Evolutionary conservation across 2,329 filamentous ascomycete genomes (phyloP).

Genomic region (Cadophora sp.): DNA sequence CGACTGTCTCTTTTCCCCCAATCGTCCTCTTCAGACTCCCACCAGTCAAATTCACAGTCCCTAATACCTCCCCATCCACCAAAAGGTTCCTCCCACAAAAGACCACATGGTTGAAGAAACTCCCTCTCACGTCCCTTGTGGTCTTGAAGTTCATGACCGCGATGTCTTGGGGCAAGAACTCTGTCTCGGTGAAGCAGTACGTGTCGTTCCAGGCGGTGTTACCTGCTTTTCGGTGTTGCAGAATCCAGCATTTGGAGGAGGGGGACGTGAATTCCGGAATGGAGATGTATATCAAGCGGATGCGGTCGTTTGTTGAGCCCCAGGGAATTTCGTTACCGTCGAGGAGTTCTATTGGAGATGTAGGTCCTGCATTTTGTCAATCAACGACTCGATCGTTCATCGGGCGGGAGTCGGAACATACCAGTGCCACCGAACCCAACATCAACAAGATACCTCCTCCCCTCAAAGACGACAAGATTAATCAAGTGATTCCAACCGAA

Average conservation of each 20-base stretch:
- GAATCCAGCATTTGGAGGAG: slow-evolving; percentile 63
- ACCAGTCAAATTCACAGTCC: slow-evolving; percentile 56
- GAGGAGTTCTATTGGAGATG: slow-evolving; percentile 58
- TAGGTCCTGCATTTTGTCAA: slow-evolving; percentile 45
- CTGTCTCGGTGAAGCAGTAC: slow-evolving; percentile 67
- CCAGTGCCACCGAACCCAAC: slow-evolving; percentile 68
- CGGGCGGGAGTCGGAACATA: slow-evolving; percentile 32
- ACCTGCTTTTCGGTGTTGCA: slow-evolving; percentile 58
- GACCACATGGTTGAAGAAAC: slow-evolving; percentile 61
- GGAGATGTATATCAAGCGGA: slow-evolving; percentile 57
- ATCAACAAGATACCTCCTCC: slow-evolving; percentile 58
- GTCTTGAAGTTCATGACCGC: slow-evolving; percentile 62
- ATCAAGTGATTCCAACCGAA: slow-evolving; percentile 58
- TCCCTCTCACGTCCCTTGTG: slow-evolving; percentile 61
- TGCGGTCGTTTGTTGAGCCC: slow-evolving; percentile 51
- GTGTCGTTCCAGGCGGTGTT: slow-evolving; percentile 60
- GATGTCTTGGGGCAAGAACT: slow-evolving; percentile 67
- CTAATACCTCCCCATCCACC: slow-evolving; percentile 48
- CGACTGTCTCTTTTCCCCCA: slow-evolving; percentile 34
- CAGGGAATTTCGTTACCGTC: slow-evolving; percentile 51
- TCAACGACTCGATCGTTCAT: not conserved
- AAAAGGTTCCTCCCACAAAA: slow-evolving; percentile 63
- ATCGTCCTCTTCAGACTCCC: slow-evolving; percentile 58
- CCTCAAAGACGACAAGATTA: slow-evolving; percentile 61
- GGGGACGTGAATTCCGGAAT: slow-evolving; percentile 52